Base-by-base conservation (phyloP, 331 rosid species). In the Cydonia oblonga region DNA sequence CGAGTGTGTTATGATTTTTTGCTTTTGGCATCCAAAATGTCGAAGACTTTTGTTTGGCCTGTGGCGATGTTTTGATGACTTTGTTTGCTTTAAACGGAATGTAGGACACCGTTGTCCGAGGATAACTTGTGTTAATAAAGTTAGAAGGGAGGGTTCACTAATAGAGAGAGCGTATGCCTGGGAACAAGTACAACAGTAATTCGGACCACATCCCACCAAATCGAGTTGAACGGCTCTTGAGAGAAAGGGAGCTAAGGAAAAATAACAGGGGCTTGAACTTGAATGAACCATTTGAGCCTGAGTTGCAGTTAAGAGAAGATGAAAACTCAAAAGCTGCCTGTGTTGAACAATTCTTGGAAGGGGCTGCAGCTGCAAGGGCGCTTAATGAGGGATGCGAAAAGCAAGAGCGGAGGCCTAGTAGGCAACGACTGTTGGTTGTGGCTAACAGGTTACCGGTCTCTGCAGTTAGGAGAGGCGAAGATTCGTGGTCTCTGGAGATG, bases 361-460 rank as follows among this genome's bases (percentile, higher is more conserved):
- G 79, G 71, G 77, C 80, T 30, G 81, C 83, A 62, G 74, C 83
- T 20, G 71, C 81, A 29, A 69, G 79, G 80, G 51, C 58, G 26
- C 77, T 64, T 68, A 38, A 44, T 71, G 82, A 83, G 69, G 88
- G 90, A 70, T 60, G 71, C 49, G 86, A 80, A 68, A 76, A 68
- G 72, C 82, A 58, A 40, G 89, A 86, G 7, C 81, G 74, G 56
- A 86, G 28, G 68, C 84, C 88, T 53, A 64, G 35, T 18, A 85
- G 78, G 38, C 97, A 92, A 54, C 71, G 97, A 38, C 88, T 92
- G 63, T 83, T 92, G 90, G 97, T 92, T 69, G 96, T 92, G 80
- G 97, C 97, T 38, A 92, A 92, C 75, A 86, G 97, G 84, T 76
- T 92, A 68, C 97, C 97, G 3, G 97, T 92, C 67, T 87, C 96